phyloP scores from a whole-genome alignment of 2,329 filamentous ascomycete genomes.

The Nemania sp. region DNA sequence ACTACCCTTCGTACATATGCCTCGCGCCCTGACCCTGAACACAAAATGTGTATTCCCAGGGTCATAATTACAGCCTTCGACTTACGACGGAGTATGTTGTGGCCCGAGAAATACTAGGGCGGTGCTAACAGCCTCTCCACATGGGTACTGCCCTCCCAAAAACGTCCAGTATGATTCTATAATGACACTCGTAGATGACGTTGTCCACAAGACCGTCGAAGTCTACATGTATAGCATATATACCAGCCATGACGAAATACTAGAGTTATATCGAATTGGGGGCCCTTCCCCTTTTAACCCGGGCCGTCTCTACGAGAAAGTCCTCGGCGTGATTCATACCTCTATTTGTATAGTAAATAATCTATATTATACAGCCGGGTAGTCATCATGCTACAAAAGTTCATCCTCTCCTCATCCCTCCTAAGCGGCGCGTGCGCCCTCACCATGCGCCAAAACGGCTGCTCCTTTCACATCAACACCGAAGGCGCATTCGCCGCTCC shows the following conservation, averaged over 20 bases:
- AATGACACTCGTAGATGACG: slow-evolving; percentile 25
- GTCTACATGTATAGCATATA: slow-evolving; percentile 10
- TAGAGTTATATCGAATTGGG: neutral
- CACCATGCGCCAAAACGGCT: slow-evolving; percentile 46
- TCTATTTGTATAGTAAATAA: neutral
- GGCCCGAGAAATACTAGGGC: neutral
- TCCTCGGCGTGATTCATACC: neutral
- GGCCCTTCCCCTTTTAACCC: neutral
- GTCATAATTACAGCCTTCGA: neutral
- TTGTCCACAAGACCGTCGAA: slow-evolving; percentile 19
- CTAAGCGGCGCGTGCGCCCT: slow-evolving; percentile 43
- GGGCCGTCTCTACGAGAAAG: neutral
- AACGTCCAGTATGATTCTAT: neutral
- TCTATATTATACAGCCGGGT: neutral
- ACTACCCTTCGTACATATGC: neutral
- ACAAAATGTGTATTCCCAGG: neutral
- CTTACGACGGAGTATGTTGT: neutral
- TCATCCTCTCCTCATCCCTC: slow-evolving; percentile 38
- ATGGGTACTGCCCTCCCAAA: slow-evolving; percentile 7
- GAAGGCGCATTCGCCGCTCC: slow-evolving; percentile 60
- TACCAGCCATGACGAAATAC: slow-evolving; percentile 1
- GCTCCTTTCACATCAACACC: slow-evolving; percentile 65
- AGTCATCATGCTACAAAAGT: slow-evolving; percentile 41
- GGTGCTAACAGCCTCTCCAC: slow-evolving; percentile 6
- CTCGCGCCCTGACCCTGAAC: neutral